phyloP scores from a whole-genome alignment of 805 yeast genomes.

The Kurtzmaniella fragi region DNA sequence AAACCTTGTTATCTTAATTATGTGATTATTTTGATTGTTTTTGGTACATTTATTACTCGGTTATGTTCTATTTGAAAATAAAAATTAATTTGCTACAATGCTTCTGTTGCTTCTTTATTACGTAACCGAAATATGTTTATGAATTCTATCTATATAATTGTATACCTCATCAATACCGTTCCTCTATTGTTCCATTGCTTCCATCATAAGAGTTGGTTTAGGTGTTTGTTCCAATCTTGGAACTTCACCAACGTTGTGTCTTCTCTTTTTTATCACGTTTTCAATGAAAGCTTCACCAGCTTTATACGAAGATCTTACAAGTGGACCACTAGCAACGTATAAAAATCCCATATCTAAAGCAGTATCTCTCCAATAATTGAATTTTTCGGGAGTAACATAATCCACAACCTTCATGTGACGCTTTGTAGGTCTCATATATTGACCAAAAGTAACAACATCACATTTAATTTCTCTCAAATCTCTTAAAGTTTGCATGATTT shows the following conservation, averaged over 20 bases:
- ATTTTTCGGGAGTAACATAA: constrained; percentile 89
- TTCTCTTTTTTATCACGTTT: constrained; percentile 78
- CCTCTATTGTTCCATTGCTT: neutral
- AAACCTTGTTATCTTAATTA: no score
- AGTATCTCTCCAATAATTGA: constrained; percentile 84
- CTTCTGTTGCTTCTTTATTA: no score
- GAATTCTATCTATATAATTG: no score
- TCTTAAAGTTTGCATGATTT: constrained; percentile 65
- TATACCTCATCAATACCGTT: no score
- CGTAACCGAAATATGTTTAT: no score
- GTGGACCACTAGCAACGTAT: constrained; percentile 96
- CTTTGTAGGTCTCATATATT: constrained; percentile 98
- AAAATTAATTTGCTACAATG: no score
- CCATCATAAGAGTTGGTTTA: constrained; percentile 9
- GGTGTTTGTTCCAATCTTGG: constrained; percentile 25
- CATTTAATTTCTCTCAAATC: constrained; percentile 74
- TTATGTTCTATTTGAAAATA: no score
- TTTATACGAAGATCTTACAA: constrained; percentile 93
- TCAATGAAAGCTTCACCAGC: constrained; percentile 98
- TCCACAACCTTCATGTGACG: constrained; percentile 98
- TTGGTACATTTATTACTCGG: no score
- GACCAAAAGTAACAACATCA: constrained; percentile 97
- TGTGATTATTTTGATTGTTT: no score
- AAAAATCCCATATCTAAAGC: constrained; percentile 89
- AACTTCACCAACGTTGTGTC: constrained; percentile 43